Base-by-base conservation (phyloP, 1,284 basidiomycete species). In the Leccinum fallax region DNA sequence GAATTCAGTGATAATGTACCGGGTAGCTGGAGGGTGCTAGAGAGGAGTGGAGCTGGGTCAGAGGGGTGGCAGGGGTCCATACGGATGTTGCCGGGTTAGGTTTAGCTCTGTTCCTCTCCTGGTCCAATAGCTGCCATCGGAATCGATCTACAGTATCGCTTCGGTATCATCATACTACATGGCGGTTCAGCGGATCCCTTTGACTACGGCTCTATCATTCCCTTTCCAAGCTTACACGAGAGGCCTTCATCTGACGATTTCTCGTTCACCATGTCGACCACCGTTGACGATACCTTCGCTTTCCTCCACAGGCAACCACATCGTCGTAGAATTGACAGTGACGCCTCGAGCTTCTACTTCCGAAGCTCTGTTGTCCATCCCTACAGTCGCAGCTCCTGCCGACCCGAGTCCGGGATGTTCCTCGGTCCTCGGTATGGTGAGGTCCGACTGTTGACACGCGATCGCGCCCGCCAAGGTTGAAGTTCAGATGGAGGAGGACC, bases 101-200 rank as follows among this genome's bases (percentile, higher is more conserved):
- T 21, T 21, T 2, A 21, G 21, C 21, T 21, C 21, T 21, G 21
- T 21, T 21, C 21, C 21, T 69, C 87, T 88, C 2, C 82, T 83
- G 10, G 71, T 70, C 75, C 43, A 69, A 73, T 38, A 71, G 63
- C 13, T 77, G 75, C 43, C 82, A 86, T 58, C 74, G 77, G 32
- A 79, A 77, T 93, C 92, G 0, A 67, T 85, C 8, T 83, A 89
- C 72, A 94, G 90, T 69, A 87, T 94, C 55, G 87, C 90, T 0
- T 94, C 91, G 0, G 85, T 94, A 28, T 94, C 92, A 0, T 93
- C 91, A 0, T 91, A 92, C 79, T 92, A 64, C 82, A 89, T 59
- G 75, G 80, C 13, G 89, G 90, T 32, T 76, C 82, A 1, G 75
- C 76, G 0, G 90, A 94, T 72, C 90, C 92, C 1, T 94, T 93